Evolutionary conservation across 2,329 filamentous ascomycete genomes (phyloP).

Genomic region (Hysterium pulicare): DNA sequence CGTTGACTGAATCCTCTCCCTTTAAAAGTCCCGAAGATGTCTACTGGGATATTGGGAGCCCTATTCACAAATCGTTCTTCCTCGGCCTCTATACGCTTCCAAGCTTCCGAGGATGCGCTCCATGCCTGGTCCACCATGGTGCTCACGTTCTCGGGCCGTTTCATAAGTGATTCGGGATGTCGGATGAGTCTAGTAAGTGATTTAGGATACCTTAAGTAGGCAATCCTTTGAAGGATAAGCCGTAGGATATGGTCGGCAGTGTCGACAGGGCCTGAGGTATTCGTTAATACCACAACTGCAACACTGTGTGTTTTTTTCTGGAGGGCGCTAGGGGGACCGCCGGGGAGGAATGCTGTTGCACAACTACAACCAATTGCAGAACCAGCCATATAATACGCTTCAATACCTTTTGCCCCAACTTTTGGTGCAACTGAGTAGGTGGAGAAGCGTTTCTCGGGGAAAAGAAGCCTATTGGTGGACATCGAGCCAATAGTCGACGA

Average conservation of each 20-base stretch:
- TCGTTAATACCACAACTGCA: slow-evolving; percentile 6
- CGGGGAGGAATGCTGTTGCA: slow-evolving; percentile 1
- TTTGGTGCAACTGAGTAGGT: slow-evolving; percentile 2
- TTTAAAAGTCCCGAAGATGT: not conserved
- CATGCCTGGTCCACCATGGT: not conserved
- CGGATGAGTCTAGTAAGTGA: no score
- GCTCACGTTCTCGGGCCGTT: not conserved
- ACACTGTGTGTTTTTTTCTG: not conserved
- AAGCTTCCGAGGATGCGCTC: not conserved
- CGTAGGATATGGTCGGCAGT: slow-evolving; percentile 6
- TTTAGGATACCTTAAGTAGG: no score
- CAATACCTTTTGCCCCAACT: not conserved
- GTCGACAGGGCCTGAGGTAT: slow-evolving; percentile 9
- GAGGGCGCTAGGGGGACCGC: no score
- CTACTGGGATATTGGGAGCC: not conserved
- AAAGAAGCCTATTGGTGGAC: slow-evolving; percentile 4
- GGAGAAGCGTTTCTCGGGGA: slow-evolving; percentile 3
- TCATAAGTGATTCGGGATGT: no score
- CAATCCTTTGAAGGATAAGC: slow-evolving; percentile 3
- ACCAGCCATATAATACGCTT: slow-evolving; percentile 6
- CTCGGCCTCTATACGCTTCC: not conserved
- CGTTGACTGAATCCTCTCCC: not conserved
- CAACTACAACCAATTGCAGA: slow-evolving; percentile 6
- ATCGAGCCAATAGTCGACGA: slow-evolving; percentile 4
- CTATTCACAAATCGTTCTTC: no score